Percentiles rank a stretch among this genome's conserved stretches.
Evolutionary conservation across 2,329 filamentous ascomycete species (phyloP).

Genomic region (Sclerotiophoma versabilis): DNA sequence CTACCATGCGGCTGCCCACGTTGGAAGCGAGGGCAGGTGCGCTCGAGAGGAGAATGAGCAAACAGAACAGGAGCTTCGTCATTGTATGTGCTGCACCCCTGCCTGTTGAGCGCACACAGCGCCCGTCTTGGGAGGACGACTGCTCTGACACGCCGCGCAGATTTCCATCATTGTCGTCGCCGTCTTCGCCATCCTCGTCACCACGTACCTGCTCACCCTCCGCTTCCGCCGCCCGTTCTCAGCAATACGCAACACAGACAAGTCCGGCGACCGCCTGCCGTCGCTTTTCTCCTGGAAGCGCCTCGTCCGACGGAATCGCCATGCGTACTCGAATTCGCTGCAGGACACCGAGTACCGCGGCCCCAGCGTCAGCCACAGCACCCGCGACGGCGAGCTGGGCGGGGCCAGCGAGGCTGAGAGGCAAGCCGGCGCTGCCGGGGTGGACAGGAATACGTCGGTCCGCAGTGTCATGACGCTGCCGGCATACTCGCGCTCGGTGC

Average conservation of each 20-base stretch:
- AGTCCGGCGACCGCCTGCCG: constrained; percentile 36
- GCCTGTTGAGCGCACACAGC: not conserved
- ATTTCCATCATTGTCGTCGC: constrained; percentile 37
- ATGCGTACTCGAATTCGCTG: constrained; percentile 44
- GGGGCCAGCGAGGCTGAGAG: constrained; percentile 39
- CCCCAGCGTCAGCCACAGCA: constrained; percentile 26
- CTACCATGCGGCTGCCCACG: constrained; percentile 40
- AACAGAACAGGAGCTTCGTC: constrained; percentile 34
- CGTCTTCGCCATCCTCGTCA: constrained; percentile 42
- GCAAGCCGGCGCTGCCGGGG: constrained; percentile 46
- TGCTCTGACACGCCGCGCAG: constrained; percentile 32
- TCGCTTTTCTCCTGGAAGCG: constrained; percentile 42
- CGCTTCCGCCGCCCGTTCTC: constrained; percentile 30
- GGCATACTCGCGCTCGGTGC: constrained; percentile 76
- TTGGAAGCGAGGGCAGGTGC: constrained; percentile 26
- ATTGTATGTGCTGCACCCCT: constrained; percentile 35
- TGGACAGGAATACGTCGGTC: constrained; percentile 85
- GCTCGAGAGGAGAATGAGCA: constrained; percentile 31
- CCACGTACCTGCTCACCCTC: constrained; percentile 40
- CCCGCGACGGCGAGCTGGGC: constrained; percentile 40
- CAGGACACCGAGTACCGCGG: constrained; percentile 43
- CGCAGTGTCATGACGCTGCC: constrained; percentile 95
- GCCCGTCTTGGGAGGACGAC: not conserved
- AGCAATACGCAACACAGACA: constrained; percentile 10
- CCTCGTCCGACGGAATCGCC: constrained; percentile 34